Evolutionary conservation across 441 rosid genomes (phyloP).

Genomic region (Metrosideros polymorpha): DNA sequence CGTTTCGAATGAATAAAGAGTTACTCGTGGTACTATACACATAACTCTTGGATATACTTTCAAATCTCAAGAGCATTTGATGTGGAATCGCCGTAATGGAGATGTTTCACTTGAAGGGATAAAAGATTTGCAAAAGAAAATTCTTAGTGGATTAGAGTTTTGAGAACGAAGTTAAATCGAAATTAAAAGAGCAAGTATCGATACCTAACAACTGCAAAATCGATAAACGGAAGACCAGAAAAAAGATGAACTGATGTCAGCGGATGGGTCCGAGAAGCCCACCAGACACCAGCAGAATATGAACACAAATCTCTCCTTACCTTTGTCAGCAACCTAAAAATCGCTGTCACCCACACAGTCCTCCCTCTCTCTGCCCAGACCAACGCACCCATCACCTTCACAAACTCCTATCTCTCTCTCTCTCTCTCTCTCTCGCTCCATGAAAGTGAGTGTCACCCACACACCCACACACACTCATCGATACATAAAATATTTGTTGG

Average conservation of each 20-base stretch:
- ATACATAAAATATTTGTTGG: neutral
- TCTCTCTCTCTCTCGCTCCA: slow-evolving; percentile 21
- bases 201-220: neutral
- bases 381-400: slow-evolving; percentile 34
- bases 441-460: slow-evolving; percentile 5
- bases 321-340: slow-evolving; percentile 1
- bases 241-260: slow-evolving; percentile 7
- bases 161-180: neutral
- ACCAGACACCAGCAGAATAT: slow-evolving; percentile 21
- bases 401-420: slow-evolving; percentile 18
- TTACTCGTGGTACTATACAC: neutral
- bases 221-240: neutral
- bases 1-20: neutral
- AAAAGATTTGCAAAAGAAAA: neutral
- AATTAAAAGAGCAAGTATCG: neutral
- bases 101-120: neutral
- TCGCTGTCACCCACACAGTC: neutral
- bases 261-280: slow-evolving; percentile 39
- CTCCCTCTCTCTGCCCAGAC: slow-evolving; percentile 11
- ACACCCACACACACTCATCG: neutral
- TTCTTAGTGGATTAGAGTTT: neutral
- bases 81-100: neutral
- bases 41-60: neutral
- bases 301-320: slow-evolving; percentile 18
- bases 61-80: neutral